These are phyloP conservation scores for Epicoccum nigrum DNA, from an alignment of 2,329 filamentous ascomycete genomes.

Conservation along the genomic window DNA sequence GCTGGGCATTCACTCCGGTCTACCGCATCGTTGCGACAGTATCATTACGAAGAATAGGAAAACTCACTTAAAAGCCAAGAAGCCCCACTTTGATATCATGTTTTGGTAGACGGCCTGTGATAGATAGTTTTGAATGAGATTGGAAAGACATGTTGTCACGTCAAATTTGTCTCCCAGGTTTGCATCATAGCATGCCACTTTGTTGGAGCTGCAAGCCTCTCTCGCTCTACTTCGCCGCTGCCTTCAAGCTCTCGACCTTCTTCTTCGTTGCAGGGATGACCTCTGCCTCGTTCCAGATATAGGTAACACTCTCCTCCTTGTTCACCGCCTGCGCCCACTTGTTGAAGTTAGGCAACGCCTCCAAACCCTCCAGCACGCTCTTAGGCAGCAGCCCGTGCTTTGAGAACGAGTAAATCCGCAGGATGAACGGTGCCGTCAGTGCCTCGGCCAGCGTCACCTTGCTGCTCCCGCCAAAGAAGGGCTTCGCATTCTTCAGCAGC, in stretches of 20 bases:
- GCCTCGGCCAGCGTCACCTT: conserved; percentile 75
- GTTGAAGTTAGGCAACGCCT: conserved; percentile 68
- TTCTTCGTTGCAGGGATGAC: conserved; percentile 27
- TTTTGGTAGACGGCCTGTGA: background rate
- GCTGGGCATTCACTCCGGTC: background rate
- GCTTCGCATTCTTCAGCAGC: conserved; percentile 58
- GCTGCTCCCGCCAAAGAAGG: conserved; percentile 55
- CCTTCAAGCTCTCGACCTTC: conserved; percentile 36
- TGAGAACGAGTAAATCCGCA: conserved; percentile 63
- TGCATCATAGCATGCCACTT: background rate
- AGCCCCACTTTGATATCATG: no score
- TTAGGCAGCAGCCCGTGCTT: conserved; percentile 62
- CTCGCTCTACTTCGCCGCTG: conserved; percentile 22
- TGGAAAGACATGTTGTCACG: background rate
- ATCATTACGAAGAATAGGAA: background rate
- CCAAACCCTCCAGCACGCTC: conserved; percentile 55
- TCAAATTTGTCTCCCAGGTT: background rate
- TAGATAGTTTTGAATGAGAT: no score
- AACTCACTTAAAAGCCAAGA: no score
- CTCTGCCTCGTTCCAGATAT: conserved; percentile 42
- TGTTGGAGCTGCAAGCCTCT: background rate
- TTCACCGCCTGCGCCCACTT: conserved; percentile 69
- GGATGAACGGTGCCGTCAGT: conserved; percentile 69
- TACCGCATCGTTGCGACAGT: no score
- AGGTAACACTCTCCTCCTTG: conserved; percentile 68